phyloP scores from a whole-genome alignment of 2,329 filamentous ascomycete species.

The Emericellopsis cladophorae region DNA sequence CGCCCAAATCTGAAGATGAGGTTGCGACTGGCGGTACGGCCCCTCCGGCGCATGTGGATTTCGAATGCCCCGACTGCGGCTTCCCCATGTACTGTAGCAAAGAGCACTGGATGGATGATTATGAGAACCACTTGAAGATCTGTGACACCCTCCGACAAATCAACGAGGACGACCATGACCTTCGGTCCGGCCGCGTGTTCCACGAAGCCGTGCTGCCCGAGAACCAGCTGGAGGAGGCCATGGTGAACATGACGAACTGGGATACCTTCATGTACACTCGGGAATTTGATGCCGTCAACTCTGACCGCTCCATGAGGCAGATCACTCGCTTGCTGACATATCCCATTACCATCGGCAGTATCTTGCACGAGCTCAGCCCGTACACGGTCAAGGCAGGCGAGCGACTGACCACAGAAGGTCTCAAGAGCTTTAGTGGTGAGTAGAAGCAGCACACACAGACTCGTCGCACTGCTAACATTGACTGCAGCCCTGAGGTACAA shows the following conservation, averaged over 20 bases:
- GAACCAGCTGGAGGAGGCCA: slow-evolving; percentile 78
- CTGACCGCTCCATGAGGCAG: slow-evolving; percentile 82
- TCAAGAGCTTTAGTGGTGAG: slow-evolving; percentile 88
- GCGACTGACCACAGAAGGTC: slow-evolving; percentile 71
- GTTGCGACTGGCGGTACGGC: slow-evolving; percentile 14
- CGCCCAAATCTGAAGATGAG: slow-evolving; percentile 52
- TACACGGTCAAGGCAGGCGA: slow-evolving; percentile 68
- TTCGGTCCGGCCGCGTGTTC: slow-evolving; percentile 82
- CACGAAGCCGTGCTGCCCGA: slow-evolving; percentile 88
- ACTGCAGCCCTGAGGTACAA: slow-evolving; percentile 74
- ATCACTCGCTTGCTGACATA: slow-evolving; percentile 90
- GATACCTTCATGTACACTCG: slow-evolving; percentile 92
- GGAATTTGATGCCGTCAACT: slow-evolving; percentile 82
- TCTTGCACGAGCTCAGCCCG: slow-evolving; percentile 88
- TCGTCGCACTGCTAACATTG: not conserved
- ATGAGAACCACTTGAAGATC: slow-evolving; percentile 81
- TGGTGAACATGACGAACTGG: slow-evolving; percentile 98
- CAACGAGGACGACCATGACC: slow-evolving; percentile 95
- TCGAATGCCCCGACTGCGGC: slow-evolving; percentile 94
- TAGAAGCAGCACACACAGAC: slow-evolving; percentile 7
- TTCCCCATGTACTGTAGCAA: slow-evolving; percentile 89
- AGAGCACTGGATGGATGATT: slow-evolving; percentile 92
- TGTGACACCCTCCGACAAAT: slow-evolving; percentile 86
- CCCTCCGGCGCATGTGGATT: slow-evolving; percentile 72
- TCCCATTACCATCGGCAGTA: slow-evolving; percentile 79